These are phyloP conservation scores for Clonostachys solani DNA, from an alignment of 2,329 filamentous ascomycete species.

Conservation along the genomic window DNA sequence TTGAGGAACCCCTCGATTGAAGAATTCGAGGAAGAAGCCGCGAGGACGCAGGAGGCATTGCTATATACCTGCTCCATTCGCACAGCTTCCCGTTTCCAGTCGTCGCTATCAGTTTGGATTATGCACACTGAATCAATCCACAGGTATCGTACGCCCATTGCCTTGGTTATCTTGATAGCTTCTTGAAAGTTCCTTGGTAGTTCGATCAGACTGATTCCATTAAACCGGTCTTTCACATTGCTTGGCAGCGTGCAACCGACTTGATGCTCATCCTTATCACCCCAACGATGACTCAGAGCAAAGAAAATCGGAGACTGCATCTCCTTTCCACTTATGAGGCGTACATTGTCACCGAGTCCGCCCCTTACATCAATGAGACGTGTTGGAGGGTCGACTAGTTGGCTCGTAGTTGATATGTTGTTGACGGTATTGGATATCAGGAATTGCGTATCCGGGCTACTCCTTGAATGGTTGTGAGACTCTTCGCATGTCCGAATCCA, in stretches of 20 bases:
- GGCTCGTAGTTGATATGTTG: not conserved
- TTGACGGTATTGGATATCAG: no score
- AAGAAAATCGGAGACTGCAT: not conserved
- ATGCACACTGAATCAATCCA: constrained; percentile 43
- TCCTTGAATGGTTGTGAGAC: not conserved
- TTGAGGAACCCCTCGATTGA: not conserved
- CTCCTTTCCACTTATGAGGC: not conserved
- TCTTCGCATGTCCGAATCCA: not conserved
- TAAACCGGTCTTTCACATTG: no score
- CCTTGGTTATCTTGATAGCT: constrained; percentile 37
- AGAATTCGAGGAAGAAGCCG: not conserved
- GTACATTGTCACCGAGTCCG: not conserved
- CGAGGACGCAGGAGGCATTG: not conserved
- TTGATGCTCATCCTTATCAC: not conserved
- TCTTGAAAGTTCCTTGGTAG: constrained; percentile 34
- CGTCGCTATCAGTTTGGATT: constrained; percentile 25
- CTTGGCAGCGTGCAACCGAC: no score
- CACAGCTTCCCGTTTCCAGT: not conserved
- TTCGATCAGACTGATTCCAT: no score
- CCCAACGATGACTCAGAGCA: not conserved
- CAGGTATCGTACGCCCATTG: constrained; percentile 33
- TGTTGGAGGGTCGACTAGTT: not conserved
- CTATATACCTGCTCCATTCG: not conserved
- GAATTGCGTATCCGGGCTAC: no score
- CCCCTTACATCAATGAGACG: not conserved